Evolutionary conservation across 2,329 filamentous ascomycete species (phyloP).

Genomic region (Colletotrichum truncatum): DNA sequence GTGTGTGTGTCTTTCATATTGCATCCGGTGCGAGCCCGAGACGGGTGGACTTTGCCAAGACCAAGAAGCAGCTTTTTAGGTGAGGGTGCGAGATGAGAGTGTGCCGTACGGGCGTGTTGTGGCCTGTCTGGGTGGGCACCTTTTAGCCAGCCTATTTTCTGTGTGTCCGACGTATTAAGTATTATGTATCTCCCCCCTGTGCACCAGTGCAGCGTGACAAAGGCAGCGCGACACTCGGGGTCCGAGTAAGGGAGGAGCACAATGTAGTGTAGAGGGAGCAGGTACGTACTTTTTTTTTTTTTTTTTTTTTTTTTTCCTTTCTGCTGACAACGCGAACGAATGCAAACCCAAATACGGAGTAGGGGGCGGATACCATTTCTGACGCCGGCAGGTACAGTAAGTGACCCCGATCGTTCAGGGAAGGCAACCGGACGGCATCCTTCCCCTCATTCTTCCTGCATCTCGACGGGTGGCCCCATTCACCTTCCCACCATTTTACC

Average conservation of each 20-base stretch:
- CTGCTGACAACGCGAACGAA: neutral
- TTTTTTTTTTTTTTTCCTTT: neutral
- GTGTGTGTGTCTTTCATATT: neutral
- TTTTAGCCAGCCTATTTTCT: no score
- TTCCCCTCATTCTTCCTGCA: neutral
- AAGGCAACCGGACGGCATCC: neutral
- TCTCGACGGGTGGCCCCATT: neutral
- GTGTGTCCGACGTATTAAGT: no score
- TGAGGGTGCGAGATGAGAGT: neutral
- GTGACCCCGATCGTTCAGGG: neutral
- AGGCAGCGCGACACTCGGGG: conserved; percentile 4
- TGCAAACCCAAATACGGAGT: no score
- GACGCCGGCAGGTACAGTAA: neutral
- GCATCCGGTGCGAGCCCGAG: neutral
- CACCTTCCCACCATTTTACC: neutral
- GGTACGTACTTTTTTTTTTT: no score
- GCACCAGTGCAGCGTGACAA: no score
- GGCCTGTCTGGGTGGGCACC: no score
- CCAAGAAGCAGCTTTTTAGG: neutral
- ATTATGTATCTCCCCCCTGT: no score
- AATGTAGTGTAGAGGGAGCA: no score
- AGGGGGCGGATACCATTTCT: conserved; percentile 12
- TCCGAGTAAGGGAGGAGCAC: neutral
- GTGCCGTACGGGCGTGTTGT: no score
- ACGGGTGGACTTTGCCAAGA: conserved; percentile 15